Conservation (phyloP, 768 basidiomycete genomes). For the Hypsizygus marmoreus region DNA sequence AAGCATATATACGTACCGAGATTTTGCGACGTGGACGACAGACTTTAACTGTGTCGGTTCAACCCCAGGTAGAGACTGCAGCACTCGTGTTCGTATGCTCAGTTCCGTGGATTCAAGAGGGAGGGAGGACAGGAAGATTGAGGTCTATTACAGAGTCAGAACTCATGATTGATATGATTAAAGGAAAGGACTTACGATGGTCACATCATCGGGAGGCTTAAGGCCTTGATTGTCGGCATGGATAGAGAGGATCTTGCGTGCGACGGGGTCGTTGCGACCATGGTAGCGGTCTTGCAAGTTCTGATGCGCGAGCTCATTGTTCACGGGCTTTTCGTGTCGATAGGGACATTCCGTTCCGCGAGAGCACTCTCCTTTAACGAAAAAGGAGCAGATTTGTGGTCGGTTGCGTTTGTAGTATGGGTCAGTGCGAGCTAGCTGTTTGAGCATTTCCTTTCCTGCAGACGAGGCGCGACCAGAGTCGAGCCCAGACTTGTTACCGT, state of each 20-base stretch:
- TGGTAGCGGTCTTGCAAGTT: constrained; percentile 95
- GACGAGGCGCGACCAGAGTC: constrained; percentile 64
- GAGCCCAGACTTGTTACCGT: constrained; percentile 66
- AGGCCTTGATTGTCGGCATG: constrained; percentile 84
- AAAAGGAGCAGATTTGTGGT: constrained; percentile 94
- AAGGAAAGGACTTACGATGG: constrained; percentile 61
- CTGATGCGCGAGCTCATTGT: constrained; percentile 85
- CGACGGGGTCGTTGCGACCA: constrained; percentile 92
- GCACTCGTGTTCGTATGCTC: constrained; percentile 70
- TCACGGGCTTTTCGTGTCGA: constrained; percentile 87
- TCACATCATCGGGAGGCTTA: constrained; percentile 84
- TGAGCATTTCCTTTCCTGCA: constrained; percentile 96
- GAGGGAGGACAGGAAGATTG: constrained; percentile 81
- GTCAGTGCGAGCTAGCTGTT: constrained; percentile 90
- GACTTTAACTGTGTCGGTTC: constrained; percentile 74
- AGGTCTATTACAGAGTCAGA: constrained; percentile 53
- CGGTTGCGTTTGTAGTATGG: constrained; percentile 97
- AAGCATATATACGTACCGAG: constrained; percentile 50
- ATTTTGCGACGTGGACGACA: constrained; percentile 82
- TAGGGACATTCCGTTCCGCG: constrained; percentile 94
- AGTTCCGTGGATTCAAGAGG: constrained; percentile 71
- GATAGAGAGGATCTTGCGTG: constrained; percentile 80
- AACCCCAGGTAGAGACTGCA: constrained; percentile 64
- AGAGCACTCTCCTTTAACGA: constrained; percentile 91
- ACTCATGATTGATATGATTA: neutral